Evolutionary conservation across 2,329 filamentous ascomycete species (phyloP).

Genomic region (Fusarium begoniae): DNA sequence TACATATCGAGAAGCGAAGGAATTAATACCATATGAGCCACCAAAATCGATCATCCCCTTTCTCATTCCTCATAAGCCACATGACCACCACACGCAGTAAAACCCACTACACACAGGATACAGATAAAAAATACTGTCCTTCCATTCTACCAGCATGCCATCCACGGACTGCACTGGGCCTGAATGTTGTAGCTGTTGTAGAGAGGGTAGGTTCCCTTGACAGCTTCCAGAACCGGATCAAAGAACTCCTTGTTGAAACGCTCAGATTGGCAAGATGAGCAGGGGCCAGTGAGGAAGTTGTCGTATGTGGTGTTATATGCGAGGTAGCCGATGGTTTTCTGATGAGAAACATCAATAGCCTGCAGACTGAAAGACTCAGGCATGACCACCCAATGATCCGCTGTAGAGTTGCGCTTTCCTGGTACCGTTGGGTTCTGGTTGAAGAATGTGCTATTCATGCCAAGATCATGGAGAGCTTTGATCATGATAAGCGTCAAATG

Average conservation of each 20-base stretch:
- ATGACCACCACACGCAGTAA: constrained; percentile 8
- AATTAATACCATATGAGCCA: constrained; percentile 29
- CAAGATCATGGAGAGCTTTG: constrained; percentile 51
- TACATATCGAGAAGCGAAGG: constrained; percentile 35
- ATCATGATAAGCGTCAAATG: constrained; percentile 53
- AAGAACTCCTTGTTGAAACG: constrained; percentile 51
- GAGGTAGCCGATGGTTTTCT: constrained; percentile 48
- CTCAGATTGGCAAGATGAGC: constrained; percentile 48
- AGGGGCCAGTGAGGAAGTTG: constrained; percentile 49
- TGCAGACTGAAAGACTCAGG: constrained; percentile 50
- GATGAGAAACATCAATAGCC: constrained; percentile 46
- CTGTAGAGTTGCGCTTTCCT: constrained; percentile 42
- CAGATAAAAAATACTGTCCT: background rate
- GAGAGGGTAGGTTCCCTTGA: constrained; percentile 51
- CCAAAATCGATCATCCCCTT: constrained; percentile 26
- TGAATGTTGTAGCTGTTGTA: constrained; percentile 51
- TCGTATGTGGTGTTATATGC: constrained; percentile 52
- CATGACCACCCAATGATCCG: constrained; percentile 51
- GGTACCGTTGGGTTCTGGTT: constrained; percentile 52
- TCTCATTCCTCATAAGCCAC: background rate
- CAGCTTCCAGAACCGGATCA: constrained; percentile 49
- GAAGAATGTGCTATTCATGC: constrained; percentile 52
- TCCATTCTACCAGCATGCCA: constrained; percentile 42
- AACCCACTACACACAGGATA: constrained; percentile 17
- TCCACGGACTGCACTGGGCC: constrained; percentile 52